These are phyloP conservation scores for Trichodelitschia bisporula DNA, from an alignment of 495 filamentous ascomycete species.

Conservation along the genomic window DNA sequence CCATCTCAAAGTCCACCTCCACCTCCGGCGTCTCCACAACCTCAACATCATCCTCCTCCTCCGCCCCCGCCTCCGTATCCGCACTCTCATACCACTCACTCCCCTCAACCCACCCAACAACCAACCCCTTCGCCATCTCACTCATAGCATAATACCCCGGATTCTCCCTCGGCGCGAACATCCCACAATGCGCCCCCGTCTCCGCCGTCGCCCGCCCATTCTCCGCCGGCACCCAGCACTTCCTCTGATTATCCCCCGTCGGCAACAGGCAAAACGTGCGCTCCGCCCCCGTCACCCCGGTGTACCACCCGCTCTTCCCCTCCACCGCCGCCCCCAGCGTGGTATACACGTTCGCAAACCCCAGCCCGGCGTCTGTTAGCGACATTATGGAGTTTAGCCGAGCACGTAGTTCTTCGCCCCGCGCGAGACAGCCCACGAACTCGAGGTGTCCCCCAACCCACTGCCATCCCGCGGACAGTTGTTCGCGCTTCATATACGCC, in stretches of 20 bases:
- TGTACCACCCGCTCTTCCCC: conserved; percentile 15
- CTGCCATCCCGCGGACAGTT: conserved; percentile 39
- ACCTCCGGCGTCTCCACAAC: neutral
- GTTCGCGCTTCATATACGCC: conserved; percentile 60
- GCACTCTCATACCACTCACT: conserved; percentile 10
- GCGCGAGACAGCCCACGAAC: conserved; percentile 72
- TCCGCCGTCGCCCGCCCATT: conserved; percentile 66
- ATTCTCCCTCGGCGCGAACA: conserved; percentile 68
- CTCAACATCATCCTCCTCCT: neutral
- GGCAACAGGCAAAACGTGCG: conserved; percentile 76
- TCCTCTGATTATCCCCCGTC: conserved; percentile 21
- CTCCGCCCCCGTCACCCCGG: conserved; percentile 28
- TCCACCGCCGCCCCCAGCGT: conserved; percentile 35
- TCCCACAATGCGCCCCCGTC: conserved; percentile 57
- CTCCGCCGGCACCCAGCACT: conserved; percentile 40
- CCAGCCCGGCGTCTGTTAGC: conserved; percentile 31
- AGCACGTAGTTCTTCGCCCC: conserved; percentile 46
- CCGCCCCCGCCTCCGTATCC: conserved; percentile 1
- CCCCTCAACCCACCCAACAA: conserved; percentile 28
- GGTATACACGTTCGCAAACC: conserved; percentile 66
- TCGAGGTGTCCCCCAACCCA: conserved; percentile 89
- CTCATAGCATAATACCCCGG: conserved; percentile 49
- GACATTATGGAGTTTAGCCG: conserved; percentile 33
- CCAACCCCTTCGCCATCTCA: conserved; percentile 36
- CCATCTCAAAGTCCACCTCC: neutral